phyloP scores from a whole-genome alignment of 495 filamentous ascomycete genomes.

The Penicillium manginii region DNA sequence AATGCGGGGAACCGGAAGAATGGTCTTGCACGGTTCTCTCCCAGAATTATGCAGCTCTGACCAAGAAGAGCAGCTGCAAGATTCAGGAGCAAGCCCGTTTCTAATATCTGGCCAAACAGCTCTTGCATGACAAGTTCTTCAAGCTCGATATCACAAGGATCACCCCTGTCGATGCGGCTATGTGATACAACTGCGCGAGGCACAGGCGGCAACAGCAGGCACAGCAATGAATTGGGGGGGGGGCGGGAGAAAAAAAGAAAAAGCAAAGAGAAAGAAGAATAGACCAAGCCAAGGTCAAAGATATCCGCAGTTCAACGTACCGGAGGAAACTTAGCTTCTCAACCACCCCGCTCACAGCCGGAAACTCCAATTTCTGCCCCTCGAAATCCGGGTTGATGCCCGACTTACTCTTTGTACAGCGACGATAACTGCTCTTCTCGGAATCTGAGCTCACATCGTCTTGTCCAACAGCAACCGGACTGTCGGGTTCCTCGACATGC shows the following conservation, averaged over 20 bases:
- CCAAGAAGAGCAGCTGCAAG: constrained; percentile 1
- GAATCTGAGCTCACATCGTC: constrained; percentile 48
- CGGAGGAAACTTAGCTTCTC: constrained; percentile 81
- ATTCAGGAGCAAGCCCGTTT: neutral
- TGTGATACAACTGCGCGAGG: constrained; percentile 6
- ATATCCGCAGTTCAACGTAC: constrained; percentile 44
- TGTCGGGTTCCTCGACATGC: constrained; percentile 67
- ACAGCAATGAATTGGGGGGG: neutral
- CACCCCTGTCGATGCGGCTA: neutral
- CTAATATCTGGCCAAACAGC: neutral
- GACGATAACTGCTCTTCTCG: constrained; percentile 68
- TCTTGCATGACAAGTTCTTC: neutral
- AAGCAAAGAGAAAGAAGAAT: neutral
- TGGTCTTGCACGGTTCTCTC: constrained; percentile 12
- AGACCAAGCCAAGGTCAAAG: constrained; percentile 1
- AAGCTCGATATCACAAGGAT: constrained; percentile 1
- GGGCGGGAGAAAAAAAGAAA: neutral
- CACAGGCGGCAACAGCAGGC: neutral
- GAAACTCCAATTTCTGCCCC: constrained; percentile 64
- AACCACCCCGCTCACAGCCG: constrained; percentile 64
- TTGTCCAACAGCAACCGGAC: constrained; percentile 17
- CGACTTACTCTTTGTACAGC: constrained; percentile 61
- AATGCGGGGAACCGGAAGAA: constrained; percentile 7
- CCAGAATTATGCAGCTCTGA: neutral
- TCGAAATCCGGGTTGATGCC: constrained; percentile 73